These are phyloP conservation scores for Penicillium capsulatum DNA, from an alignment of 2,329 filamentous ascomycete species.

Conservation along the genomic window DNA sequence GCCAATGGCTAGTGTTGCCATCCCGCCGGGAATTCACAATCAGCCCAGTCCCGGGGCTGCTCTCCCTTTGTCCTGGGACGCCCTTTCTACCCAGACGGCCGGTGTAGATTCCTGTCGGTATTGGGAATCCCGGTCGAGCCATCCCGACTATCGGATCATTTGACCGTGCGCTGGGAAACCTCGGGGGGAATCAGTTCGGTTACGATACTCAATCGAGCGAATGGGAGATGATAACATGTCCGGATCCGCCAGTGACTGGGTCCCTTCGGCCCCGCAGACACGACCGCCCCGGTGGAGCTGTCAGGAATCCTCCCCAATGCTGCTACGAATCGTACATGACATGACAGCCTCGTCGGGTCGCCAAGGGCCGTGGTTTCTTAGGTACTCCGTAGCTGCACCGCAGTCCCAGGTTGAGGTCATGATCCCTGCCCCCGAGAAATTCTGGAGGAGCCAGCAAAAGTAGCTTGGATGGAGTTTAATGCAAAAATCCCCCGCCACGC, in stretches of 20 bases:
- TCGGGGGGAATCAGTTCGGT: not conserved
- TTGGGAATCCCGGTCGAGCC: conserved; percentile 6
- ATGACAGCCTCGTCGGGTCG: conserved; percentile 7
- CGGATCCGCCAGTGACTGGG: conserved; percentile 13
- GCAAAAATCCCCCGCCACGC: no score
- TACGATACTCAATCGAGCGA: conserved; percentile 11
- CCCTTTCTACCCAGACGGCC: not conserved
- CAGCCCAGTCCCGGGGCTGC: conserved; percentile 18
- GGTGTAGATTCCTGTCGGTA: no score
- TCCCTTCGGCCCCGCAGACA: conserved; percentile 12
- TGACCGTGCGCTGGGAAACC: not conserved
- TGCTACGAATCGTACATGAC: not conserved
- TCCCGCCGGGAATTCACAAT: conserved; percentile 26
- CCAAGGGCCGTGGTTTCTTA: no score
- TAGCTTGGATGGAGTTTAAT: no score
- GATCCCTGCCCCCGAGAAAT: no score
- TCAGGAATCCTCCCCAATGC: conserved; percentile 3
- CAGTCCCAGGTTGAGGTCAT: no score
- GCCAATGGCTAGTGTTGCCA: conserved; percentile 30
- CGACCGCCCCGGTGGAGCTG: conserved; percentile 12
- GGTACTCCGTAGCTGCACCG: no score
- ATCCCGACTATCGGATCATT: not conserved
- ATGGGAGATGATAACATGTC: conserved; percentile 4
- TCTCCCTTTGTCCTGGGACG: conserved; percentile 16
- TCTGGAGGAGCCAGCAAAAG: no score